Base-by-base conservation (phyloP, 2,329 filamentous ascomycete genomes). In the Fusarium metavorans region DNA sequence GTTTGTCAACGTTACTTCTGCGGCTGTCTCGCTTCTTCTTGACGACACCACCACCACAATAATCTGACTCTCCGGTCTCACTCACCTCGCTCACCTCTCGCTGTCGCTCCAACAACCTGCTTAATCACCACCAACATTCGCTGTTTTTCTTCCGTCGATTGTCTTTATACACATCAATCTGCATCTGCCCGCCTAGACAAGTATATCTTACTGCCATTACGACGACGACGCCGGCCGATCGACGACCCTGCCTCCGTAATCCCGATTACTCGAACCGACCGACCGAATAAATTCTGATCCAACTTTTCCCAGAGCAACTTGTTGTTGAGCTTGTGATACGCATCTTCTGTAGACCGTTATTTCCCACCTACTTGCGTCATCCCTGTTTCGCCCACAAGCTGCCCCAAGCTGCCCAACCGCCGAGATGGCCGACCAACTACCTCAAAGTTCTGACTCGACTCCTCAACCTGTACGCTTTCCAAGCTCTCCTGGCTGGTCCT, bases 341-440 rank as follows among this genome's bases (percentile, higher is more conserved):
- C 61, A 32, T 23, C 35, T 37, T 32, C 39, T 34, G 11, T 30
- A 52, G 20, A 50, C 23, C 25, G 18, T 43, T 20, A 37, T 25
- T 50, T 54, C 57, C 52, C 23, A 68, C 57, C 23, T 37, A 41
- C 20, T 30, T 41, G 11, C 50, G 5, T 64, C 56, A 27, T 34
- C 14, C 43, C 35, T 67, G 18, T 61, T 39, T 48, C 45, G 52
- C 41, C 32, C n/a, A 54, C 43, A 60, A 68, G 66, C 72, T 74
- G 70, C 66, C 54, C 56, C 30, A 65, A 60, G 41, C 67, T 67
- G 68, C 66, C 67, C 65, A 54, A 63, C 64, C 63, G 60, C 58
- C 67, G 50, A 74, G 41, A 79, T 79, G 78, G 76, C 72, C 57
- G 78, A 79, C 62, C 71, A 77, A 69, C 60, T 67, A 62, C 66